Evolutionary conservation across 2,329 filamentous ascomycete species (phyloP).

Genomic region (Stachybotrys chartarum): DNA sequence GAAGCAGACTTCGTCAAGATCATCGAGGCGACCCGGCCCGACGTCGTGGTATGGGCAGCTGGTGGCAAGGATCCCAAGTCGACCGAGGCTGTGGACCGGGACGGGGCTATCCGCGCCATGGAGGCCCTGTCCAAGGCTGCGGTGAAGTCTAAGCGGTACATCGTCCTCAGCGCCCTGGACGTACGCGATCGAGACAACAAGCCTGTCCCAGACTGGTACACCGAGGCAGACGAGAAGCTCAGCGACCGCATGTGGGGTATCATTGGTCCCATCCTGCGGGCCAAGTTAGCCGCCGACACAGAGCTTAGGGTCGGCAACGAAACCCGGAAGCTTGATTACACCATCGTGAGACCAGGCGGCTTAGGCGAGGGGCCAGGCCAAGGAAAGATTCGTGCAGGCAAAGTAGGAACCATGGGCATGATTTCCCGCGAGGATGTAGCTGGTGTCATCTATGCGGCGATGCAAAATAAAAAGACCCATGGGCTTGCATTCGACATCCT

Average conservation of each 20-base stretch:
- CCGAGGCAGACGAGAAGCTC: conserved; percentile 1
- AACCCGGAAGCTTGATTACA: conserved; percentile 1
- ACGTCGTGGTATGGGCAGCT: neutral
- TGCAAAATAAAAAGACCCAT: neutral
- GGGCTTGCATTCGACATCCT: conserved; percentile 1
- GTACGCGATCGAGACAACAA: conserved; percentile 1
- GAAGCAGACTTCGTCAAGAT: neutral
- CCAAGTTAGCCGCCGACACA: neutral
- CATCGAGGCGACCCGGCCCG: neutral
- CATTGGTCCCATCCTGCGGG: neutral
- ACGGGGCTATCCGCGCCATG: conserved; percentile 1
- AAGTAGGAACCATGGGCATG: neutral
- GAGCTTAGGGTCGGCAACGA: conserved; percentile 1
- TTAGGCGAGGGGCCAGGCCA: neutral
- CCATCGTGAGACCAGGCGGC: conserved; percentile 1
- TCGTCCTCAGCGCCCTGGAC: conserved; percentile 1
- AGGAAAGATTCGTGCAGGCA: neutral
- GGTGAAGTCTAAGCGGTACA: neutral
- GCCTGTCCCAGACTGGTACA: conserved; percentile 1
- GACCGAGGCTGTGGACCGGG: conserved; percentile 1
- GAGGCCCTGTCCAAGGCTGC: neutral
- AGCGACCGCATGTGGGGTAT: conserved; percentile 1
- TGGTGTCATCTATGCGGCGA: neutral
- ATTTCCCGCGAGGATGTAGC: neutral
- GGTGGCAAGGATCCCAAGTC: conserved; percentile 1